Conservation (phyloP, 2,329 filamentous ascomycete genomes). For the Tolypocladium guangdongense region DNA sequence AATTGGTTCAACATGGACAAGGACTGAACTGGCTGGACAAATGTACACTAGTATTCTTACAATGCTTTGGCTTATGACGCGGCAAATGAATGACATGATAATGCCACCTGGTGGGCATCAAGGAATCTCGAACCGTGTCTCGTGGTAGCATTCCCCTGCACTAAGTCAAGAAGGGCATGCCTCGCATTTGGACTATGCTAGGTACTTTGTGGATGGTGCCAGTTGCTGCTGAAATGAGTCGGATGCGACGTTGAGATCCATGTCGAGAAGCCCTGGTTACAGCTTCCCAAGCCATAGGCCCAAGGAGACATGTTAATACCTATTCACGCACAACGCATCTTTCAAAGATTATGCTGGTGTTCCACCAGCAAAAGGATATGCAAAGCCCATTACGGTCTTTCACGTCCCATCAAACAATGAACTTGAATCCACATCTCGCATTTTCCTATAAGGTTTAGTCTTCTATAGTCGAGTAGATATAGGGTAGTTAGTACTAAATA, state of each 20-base stretch:
- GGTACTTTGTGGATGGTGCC: not conserved
- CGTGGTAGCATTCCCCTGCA: not conserved
- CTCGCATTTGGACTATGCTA: not conserved
- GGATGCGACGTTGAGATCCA: not conserved
- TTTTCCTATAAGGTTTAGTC: no score
- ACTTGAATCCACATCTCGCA: not conserved
- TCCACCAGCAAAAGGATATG: not conserved
- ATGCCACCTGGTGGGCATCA: not conserved
- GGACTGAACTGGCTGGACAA: constrained; percentile 5
- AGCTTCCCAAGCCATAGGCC: not conserved
- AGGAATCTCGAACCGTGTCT: not conserved
- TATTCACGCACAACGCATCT: not conserved
- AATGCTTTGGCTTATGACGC: not conserved
- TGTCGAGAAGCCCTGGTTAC: not conserved
- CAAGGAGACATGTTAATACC: no score
- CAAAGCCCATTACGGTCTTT: not conserved
- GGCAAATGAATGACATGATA: not conserved
- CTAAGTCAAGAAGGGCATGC: not conserved
- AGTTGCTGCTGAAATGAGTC: not conserved
- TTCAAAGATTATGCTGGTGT: not conserved
- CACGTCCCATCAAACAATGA: not conserved
- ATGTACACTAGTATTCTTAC: not conserved
- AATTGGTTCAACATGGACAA: constrained; percentile 38
- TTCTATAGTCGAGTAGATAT: no score
- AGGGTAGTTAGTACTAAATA: no score